These are phyloP conservation scores for Poteriospumella lacustris DNA, from an alignment of 108 stramenopile species.

Conservation along the genomic window DNA sequence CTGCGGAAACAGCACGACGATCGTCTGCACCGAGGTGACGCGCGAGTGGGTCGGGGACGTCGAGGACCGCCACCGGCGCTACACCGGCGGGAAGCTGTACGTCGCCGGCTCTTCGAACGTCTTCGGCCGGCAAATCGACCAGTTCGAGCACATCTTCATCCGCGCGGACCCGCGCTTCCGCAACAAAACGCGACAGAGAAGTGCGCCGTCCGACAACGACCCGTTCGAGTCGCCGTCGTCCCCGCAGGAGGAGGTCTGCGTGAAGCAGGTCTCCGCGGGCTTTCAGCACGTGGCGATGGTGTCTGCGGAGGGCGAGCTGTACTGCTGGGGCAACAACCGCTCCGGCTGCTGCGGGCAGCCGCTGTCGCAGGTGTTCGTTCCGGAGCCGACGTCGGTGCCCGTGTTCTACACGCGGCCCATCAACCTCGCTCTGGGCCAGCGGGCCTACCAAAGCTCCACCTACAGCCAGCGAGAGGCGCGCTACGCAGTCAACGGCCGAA, in stretches of 20 bases:
- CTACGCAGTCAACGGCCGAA: conserved; percentile 40
- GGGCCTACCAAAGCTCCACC: conserved; percentile 46
- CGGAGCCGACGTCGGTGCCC: conserved; percentile 37
- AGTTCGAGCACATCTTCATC: conserved; percentile 30
- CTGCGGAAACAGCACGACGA: conserved; percentile 55
- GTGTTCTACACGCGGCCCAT: conserved; percentile 43
- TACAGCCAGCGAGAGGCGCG: conserved; percentile 39
- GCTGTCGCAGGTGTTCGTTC: conserved; percentile 33
- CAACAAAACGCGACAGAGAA: too few relatives aligned
- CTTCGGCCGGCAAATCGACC: conserved; percentile 41
- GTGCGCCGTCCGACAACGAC: too few relatives aligned
- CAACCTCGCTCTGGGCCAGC: conserved; percentile 42
- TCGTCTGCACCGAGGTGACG: conserved; percentile 42
- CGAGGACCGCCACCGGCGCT: conserved; percentile 1
- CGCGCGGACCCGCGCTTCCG: conserved; percentile 10
- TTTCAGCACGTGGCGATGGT: conserved; percentile 49
- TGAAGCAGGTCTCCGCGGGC: conserved; percentile 54
- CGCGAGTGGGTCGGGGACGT: conserved; percentile 31
- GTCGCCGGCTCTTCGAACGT: conserved; percentile 55
- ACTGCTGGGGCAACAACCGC: conserved; percentile 59
- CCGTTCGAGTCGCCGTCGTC: not conserved
- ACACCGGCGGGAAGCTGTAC: conserved; percentile 50
- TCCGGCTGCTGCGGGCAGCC: conserved; percentile 61
- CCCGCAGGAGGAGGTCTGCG: not conserved
- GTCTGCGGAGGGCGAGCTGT: conserved; percentile 59